Conservation (phyloP, 495 filamentous ascomycete genomes). For the Neurospora cerealis region DNA sequence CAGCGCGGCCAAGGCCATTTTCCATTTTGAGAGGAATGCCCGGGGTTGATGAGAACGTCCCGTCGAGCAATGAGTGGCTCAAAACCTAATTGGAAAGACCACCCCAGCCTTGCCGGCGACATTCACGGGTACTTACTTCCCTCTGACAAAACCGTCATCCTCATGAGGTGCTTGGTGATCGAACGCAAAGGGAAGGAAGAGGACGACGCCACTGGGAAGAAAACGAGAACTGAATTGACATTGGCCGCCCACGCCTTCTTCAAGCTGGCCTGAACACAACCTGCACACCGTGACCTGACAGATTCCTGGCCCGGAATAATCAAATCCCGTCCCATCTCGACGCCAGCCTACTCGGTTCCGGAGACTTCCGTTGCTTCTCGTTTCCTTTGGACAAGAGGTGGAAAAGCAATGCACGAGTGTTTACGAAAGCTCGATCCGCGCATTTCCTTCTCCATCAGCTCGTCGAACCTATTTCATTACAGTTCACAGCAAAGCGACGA, state of each 20-base stretch:
- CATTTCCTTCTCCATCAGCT: background rate
- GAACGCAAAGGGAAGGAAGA: background rate
- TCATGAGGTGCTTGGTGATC: background rate
- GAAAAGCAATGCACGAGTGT: background rate
- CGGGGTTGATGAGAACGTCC: background rate
- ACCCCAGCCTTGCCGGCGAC: background rate
- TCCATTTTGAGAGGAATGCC: background rate
- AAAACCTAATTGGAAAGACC: background rate
- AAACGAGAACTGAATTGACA: background rate
- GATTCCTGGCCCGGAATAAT: background rate
- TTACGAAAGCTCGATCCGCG: background rate
- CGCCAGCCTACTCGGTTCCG: background rate
- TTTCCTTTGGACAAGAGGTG: background rate
- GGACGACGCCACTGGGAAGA: background rate
- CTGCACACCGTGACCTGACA: background rate
- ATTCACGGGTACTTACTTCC: background rate
- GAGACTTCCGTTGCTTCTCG: background rate
- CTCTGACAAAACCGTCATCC: background rate
- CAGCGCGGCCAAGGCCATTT: background rate
- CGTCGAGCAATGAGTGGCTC: background rate
- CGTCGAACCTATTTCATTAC: background rate
- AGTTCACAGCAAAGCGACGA: background rate
- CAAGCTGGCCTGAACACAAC: background rate
- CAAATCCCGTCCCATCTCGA: background rate
- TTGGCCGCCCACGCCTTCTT: background rate